Evolutionary conservation across 2,329 filamentous ascomycete species (phyloP), one percentile per base, ranked within the genome.

Genomic region (Fusarium stilboides): DNA sequence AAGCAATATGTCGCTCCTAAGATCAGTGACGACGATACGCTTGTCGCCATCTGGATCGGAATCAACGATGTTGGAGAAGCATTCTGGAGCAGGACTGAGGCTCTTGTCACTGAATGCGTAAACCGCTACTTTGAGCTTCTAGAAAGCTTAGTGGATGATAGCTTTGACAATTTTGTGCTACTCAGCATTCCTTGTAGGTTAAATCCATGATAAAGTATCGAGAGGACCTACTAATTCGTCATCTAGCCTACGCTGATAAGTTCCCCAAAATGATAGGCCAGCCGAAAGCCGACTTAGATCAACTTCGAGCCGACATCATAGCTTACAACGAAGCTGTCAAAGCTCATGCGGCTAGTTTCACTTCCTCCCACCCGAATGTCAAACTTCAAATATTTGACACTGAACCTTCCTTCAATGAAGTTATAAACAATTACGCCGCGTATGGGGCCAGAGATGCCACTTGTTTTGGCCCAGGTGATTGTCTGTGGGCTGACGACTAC

Each of bases 31-130:
- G 22, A 24, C 0, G 43, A 72, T 1, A 57, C 60, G 0, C 46
- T 72, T 9, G 57, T 70, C 7, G 62, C 60, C 7, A 62, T 72
- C 22, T 72, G 70, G 70, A 69, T 71, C 7, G 70, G 70, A 1
- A 72, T 72, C 17, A 72, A 72, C 26, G 70, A 72, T 26, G 58
- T 72, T 17, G 70, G 70, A 1, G 66, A 72, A 33, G 53, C 70
- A 0, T 72, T 68, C 26, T 72, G 69, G 70, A 62, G 65, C 12
- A 62, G 56, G 44, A 55, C 56, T 0, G 58, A 43, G 4, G 53
- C 70, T 12, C 69, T 62, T 14, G 52, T 72, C 6, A 46, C 52
- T 6, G 50, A 67, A 49, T 60, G 58, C 13, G 47, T 70, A 4
- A 39, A 68, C 20, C 40, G 68, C 2, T 70, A 70, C 22, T 70